Evolutionary conservation across 2,329 filamentous ascomycete genomes (phyloP), one percentile per base, ranked within the genome.

Genomic region (Hansfordia pulvinata): DNA sequence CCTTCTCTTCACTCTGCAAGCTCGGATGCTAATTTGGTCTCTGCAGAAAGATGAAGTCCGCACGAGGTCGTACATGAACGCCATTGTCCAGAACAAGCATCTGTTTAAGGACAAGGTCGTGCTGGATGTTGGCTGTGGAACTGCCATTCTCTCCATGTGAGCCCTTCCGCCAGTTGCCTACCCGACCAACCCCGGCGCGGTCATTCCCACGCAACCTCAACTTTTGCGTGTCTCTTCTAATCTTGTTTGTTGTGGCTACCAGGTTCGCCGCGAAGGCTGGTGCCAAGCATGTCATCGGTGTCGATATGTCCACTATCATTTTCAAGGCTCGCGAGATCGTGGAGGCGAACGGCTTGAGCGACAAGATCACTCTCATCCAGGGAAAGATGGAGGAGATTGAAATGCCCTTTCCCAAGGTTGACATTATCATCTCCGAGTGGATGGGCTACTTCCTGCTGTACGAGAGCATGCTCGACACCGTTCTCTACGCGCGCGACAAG

Each of bases 401-500:
- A 47, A 66, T 98, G 35, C 90, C 90, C 12, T 93, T 80, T 58
- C 79, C 84, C 47, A 82, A 96, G 60, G 90, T 98, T 39, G 90
- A 98, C 50, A 98, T 98, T 52, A 98, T 98, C 60, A 93, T 98
- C 53, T 96, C 88, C 2, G 90, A 98, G 65, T 98, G 90, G 90
- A 98, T 98, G 90, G 90, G 90, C 18, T 98, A 98, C 64, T 96
- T 96, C 65, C 64, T 98, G 28, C 75, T 98, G 34, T 98, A 98
- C 60, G 90, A 98, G 73, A 82, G 73, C 71, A 98, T 98, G 90
- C 60, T 98, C 49, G 90, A 98, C 62, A 98, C 90, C 17, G 90
- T 98, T 26, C 70, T 98, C 32, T 96, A 94, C 51, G 90, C 90
- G 15, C 77, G 90, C 43, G 90, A 98, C 67, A 79, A 69, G 53